Evolutionary conservation across 2,329 filamentous ascomycete species (phyloP), one percentile per base, ranked within the genome.

Genomic region (Davidsoniella virescens): DNA sequence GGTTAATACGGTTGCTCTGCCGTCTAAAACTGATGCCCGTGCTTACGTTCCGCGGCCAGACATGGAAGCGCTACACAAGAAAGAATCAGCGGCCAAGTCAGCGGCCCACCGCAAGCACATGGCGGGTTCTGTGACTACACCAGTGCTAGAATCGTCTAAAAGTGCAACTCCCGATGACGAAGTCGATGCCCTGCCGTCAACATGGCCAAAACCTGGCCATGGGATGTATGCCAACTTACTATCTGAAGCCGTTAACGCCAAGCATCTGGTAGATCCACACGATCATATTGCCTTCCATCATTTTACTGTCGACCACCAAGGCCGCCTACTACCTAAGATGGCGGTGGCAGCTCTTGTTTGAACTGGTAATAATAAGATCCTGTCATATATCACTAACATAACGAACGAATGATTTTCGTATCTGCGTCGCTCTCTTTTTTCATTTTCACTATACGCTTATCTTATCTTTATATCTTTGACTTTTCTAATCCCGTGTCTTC

Each of bases 261-360:
- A 49, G 4, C 59, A 65, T 25, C 56, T 69, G 16, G 51, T 59
- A 25, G 67, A 69, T 44, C 60, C 63, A 4, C 63, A 67, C 18
- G 66, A 69, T 37, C 65, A 66, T 44, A 65, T 67, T 44, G 61
- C 66, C 0, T 70, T 70, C 44, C 69, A 66, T 41, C 66, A 69
- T 48, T 70, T 70, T 54, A 58, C 63, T 52, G 63, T 69, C 7
- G 64, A 68, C n/a, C 20, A 47, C 17, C 46, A 37, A 36, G 53
- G 47, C 10, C 39, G 41, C 36, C 40, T 49, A 33, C 40, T 54
- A 23, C 52, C 49, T 18, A 54, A 54, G 50, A 54, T 50, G 52
- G 52, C 52, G 18, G 52, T 51, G 23, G 48, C 52, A 26, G 44
- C 47, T 41, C 50, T 54, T 26, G 50, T 52, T 41, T 52, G 33